phyloP scores from a whole-genome alignment of 1,284 basidiomycete genomes.

The Ceratobasidium sp. region DNA sequence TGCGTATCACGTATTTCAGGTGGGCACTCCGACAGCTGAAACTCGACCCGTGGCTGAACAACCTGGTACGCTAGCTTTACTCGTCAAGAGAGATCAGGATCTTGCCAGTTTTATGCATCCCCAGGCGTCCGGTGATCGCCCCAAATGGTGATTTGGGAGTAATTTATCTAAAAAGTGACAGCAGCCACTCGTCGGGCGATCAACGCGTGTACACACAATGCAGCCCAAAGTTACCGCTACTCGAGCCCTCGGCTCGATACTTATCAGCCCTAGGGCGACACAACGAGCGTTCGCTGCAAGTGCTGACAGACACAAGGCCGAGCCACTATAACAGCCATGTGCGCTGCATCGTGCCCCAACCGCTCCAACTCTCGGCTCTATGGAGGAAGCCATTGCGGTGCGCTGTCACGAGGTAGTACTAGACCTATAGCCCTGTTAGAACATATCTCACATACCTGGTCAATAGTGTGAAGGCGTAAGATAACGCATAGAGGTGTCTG shows the following conservation, averaged over 20 bases:
- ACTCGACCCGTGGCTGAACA: background rate
- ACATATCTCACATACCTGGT: background rate
- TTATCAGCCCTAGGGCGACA: conserved; percentile 19
- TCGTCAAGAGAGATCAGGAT: background rate
- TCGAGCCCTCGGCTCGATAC: conserved; percentile 1
- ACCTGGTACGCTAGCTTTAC: background rate
- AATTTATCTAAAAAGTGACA: conserved; percentile 9
- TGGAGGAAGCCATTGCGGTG: background rate
- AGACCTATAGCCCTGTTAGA: background rate
- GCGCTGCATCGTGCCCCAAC: background rate
- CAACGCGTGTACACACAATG: background rate
- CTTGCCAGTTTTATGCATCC: background rate
- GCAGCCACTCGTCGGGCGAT: background rate
- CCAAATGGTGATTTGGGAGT: background rate
- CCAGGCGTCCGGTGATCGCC: background rate
- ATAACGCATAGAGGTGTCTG: background rate
- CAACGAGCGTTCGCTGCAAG: background rate
- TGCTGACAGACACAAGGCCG: conserved; percentile 4
- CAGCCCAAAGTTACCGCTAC: conserved; percentile 16
- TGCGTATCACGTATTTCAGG: background rate
- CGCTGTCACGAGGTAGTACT: background rate
- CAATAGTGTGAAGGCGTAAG: background rate
- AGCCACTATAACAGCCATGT: background rate
- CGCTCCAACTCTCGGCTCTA: background rate
- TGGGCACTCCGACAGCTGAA: background rate